Evolutionary conservation across 1,139 yeast genomes (phyloP), one percentile per base, ranked within the genome.

Genomic region (Saccharomycopsis phalli): DNA sequence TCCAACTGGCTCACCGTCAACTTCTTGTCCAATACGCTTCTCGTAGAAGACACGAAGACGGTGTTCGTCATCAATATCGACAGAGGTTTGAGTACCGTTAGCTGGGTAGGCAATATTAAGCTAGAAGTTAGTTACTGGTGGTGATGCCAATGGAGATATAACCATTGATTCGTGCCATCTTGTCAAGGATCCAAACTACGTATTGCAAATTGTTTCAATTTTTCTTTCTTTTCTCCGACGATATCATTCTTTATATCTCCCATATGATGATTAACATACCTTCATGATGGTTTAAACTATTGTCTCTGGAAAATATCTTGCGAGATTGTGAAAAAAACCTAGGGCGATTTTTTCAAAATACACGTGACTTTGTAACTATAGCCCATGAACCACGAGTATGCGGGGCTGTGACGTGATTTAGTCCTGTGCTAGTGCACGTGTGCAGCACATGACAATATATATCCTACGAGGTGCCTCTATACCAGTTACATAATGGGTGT

Each of bases 71-170:
- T 91, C 99, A 64, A 91, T 83, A 55, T 91, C 97, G 69, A 88
- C 74, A 72, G 84, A 72, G 77, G 91, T 91, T 74, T 91, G 97
- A 62, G 98, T 83, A 81, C 98, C 98, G 84, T 91, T 91, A 71
- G 95, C 94, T 76, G 99, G 99, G 81, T 82, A 93, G 68, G 99
- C 84, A 76, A 91, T 88, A 81, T 91, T 91, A 74, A 91, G 87
- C 95, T 88, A 58, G 53, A 34, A 17, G 31, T 25, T 23, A 34
- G 37, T 22, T 22, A 6, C 6, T 22, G 25, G 10, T 22, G 25
- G 25, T 22, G 6, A 22, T 22, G 10, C 10, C 25, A 22, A 22
- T 22, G 25, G 25, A 22, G n/a, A n/a, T n/a, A n/a, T n/a, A n/a
- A n/a, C n/a, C n/a, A n/a, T n/a, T n/a, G n/a, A n/a, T n/a, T n/a